Conservation (phyloP, 345 rosid species). For the Salix viminalis region DNA sequence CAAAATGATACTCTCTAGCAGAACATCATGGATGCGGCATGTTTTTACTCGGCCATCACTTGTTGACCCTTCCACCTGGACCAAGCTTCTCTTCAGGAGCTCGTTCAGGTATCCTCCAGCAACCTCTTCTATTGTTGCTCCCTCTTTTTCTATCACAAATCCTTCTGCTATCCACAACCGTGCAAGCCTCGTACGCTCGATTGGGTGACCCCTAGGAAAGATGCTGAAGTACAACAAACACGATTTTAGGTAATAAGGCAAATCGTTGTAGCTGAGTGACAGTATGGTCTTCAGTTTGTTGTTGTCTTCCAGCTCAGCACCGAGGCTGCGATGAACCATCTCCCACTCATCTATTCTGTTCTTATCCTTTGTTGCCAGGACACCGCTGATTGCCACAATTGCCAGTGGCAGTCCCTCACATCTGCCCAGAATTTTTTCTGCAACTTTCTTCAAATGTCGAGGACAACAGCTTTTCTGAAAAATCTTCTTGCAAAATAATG, state of each 20-base stretch:
- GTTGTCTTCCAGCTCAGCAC: constrained; percentile 1
- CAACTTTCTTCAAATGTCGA: constrained; percentile 11
- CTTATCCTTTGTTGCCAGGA: not conserved
- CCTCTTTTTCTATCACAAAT: not conserved
- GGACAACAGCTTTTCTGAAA: constrained; percentile 13
- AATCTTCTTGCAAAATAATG: constrained; percentile 22
- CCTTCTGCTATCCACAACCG: constrained; percentile 13
- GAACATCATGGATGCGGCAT: constrained; percentile 3
- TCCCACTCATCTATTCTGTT: constrained; percentile 8
- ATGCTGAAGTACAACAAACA: constrained; percentile 2
- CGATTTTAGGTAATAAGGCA: constrained; percentile 1
- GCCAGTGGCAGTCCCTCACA: constrained; percentile 30
- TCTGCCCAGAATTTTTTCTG: constrained; percentile 5
- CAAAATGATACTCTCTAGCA: constrained; percentile 2
- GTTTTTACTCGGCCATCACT: constrained; percentile 8
- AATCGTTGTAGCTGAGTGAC: constrained; percentile 8
- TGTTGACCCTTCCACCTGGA: not conserved
- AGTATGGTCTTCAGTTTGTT: not conserved
- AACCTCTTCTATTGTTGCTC: not conserved
- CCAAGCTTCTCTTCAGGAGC: constrained; percentile 11
- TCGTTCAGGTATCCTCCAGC: not conserved
- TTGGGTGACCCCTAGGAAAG: not conserved
- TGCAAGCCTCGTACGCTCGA: not conserved
- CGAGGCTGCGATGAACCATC: not conserved
- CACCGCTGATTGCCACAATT: constrained; percentile 28